These are phyloP conservation scores for Ochetophila trinervis DNA, from an alignment of 306 rosid species.

Conservation along the genomic window DNA sequence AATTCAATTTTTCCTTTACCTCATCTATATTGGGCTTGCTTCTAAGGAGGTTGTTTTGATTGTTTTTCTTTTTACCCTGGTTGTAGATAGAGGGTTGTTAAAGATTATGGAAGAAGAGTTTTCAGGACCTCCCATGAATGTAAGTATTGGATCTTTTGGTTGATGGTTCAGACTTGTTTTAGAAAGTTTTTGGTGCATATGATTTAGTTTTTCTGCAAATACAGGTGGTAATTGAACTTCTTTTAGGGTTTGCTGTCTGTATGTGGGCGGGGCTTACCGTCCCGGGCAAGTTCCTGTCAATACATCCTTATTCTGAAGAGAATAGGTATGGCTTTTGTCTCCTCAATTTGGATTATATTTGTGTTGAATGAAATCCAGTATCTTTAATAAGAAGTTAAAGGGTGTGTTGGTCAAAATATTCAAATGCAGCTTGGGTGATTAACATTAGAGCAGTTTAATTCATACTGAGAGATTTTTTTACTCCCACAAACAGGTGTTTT, in stretches of 20 bases:
- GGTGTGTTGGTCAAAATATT: neutral
- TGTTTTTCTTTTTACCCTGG: slow-evolving; percentile 24
- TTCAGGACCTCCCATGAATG: slow-evolving; percentile 73
- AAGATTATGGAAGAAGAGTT: slow-evolving; percentile 89
- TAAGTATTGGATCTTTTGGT: slow-evolving; percentile 20
- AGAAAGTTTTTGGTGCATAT: neutral
- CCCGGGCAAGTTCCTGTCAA: slow-evolving; percentile 71
- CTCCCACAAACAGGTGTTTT: neutral
- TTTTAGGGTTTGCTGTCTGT: slow-evolving; percentile 58
- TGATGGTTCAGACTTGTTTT: slow-evolving; percentile 9
- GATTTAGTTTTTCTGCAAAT: slow-evolving; percentile 10
- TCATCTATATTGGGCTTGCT: neutral
- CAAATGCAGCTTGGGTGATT: neutral
- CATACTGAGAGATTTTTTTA: too few relatives aligned
- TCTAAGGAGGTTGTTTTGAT: slow-evolving; percentile 23
- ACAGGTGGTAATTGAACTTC: slow-evolving; percentile 65
- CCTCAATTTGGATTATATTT: neutral
- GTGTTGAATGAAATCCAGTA: neutral
- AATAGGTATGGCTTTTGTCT: slow-evolving; percentile 46
- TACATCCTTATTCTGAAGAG: slow-evolving; percentile 74
- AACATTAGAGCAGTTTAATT: neutral
- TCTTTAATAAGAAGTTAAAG: neutral
- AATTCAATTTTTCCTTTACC: slow-evolving; percentile 2
- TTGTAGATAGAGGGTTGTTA: slow-evolving; percentile 72
- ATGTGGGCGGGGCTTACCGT: slow-evolving; percentile 71